Percentiles rank a stretch among this genome's conserved stretches.
phyloP scores from a whole-genome alignment of 75 land plant species.

The Cunninghamia lanceolata region DNA sequence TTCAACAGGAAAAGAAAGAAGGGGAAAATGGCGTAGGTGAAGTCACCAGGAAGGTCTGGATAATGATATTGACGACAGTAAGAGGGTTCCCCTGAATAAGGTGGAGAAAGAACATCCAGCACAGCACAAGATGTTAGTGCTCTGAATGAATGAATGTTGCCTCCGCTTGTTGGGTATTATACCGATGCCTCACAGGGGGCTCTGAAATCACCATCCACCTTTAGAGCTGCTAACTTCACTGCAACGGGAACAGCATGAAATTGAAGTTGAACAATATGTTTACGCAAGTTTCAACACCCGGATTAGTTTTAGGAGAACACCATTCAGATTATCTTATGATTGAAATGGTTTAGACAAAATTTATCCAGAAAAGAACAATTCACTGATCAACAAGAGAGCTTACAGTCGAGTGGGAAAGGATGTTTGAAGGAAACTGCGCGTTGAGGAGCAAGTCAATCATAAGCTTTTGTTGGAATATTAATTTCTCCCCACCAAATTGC shows the following conservation, averaged over 20 bases:
- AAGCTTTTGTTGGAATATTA: too few species aligned
- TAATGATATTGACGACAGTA: not conserved
- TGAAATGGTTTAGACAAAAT: too few species aligned
- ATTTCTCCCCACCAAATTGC: too few species aligned
- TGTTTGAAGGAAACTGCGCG: not conserved
- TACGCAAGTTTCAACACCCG: not conserved
- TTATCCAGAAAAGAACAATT: not conserved
- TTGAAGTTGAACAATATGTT: too few species aligned
- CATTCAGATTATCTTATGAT: too few species aligned
- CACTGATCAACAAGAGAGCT: not conserved
- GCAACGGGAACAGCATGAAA: not conserved
- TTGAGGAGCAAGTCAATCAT: slow-evolving; percentile 80
- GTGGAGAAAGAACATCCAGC: slow-evolving; percentile 59
- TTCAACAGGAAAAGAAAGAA: not conserved
- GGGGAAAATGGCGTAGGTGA: not conserved
- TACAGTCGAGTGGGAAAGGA: not conserved
- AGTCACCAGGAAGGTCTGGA: not conserved
- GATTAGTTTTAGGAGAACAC: not conserved
- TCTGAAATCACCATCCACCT: slow-evolving; percentile 25
- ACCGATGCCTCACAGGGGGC: slow-evolving; percentile 41
- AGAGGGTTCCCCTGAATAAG: slow-evolving; percentile 30
- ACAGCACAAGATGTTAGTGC: slow-evolving; percentile 66
- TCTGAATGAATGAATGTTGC: slow-evolving; percentile 73
- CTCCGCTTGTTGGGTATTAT: slow-evolving; percentile 55
- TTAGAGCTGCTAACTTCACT: slow-evolving; percentile 29